phyloP scores from a whole-genome alignment of 164 flowering plant genomes.

The Stephania japonica region DNA sequence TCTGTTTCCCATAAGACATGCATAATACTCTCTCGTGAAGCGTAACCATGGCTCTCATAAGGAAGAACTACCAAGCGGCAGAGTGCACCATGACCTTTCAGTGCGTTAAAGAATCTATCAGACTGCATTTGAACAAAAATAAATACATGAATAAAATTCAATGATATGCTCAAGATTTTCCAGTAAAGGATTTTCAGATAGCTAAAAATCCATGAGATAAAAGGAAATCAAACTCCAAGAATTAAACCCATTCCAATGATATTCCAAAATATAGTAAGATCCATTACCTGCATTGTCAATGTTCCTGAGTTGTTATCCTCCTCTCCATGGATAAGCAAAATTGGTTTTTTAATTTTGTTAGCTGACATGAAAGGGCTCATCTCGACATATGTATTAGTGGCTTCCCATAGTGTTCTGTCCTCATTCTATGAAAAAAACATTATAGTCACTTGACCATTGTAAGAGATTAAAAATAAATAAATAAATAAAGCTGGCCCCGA shows the following conservation, averaged over 20 bases:
- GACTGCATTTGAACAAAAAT: slow-evolving; percentile 50
- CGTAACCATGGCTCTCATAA: slow-evolving; percentile 91
- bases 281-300: slow-evolving; percentile 89
- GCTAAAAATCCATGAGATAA: too few relatives aligned
- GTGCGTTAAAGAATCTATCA: slow-evolving; percentile 85
- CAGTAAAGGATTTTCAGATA: neutral
- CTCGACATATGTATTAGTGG: slow-evolving; percentile 73
- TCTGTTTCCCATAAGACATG: slow-evolving; percentile 98
- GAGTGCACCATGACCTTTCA: slow-evolving; percentile 95
- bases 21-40: slow-evolving; percentile 95
- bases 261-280: neutral
- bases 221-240: neutral
- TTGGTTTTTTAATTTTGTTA: slow-evolving; percentile 87
- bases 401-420: slow-evolving; percentile 98
- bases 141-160: neutral
- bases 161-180: neutral
- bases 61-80: slow-evolving; percentile 92
- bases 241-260: neutral
- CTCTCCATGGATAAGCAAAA: slow-evolving; percentile 93
- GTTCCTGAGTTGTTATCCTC: slow-evolving; percentile 98
- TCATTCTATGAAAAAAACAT: slow-evolving; percentile 55
- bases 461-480: neutral
- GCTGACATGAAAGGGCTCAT: slow-evolving; percentile 99
- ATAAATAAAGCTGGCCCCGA: neutral
- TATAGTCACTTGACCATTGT: neutral